Evolutionary conservation across 1,284 basidiomycete genomes (phyloP).

Genomic region (Microbotryum silenes-acaulis): DNA sequence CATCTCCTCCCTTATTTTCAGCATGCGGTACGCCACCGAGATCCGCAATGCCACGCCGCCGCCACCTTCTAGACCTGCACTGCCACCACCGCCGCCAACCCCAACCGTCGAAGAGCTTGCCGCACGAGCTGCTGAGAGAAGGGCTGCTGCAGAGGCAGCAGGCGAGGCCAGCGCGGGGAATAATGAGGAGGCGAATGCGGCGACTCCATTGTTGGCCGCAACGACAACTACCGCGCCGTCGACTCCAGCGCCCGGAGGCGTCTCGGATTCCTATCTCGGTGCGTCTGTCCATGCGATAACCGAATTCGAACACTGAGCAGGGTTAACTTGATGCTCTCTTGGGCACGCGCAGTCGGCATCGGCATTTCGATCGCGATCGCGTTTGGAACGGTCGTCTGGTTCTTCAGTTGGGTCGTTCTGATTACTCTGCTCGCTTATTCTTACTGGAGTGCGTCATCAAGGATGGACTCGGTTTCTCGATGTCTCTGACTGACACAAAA

Average conservation of each 20-base stretch:
- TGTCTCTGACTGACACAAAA: background rate
- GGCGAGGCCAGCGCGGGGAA: background rate
- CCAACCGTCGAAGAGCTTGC: slow-evolving; percentile 8
- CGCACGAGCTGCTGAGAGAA: slow-evolving; percentile 1
- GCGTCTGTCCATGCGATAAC: background rate
- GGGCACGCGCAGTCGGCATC: background rate
- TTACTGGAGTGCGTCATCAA: slow-evolving; percentile 33
- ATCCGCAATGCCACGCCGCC: slow-evolving; percentile 31
- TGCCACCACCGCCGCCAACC: slow-evolving; percentile 5
- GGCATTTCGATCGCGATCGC: slow-evolving; percentile 5
- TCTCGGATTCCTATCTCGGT: slow-evolving; percentile 2
- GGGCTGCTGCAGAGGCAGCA: background rate
- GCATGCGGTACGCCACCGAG: slow-evolving; percentile 34
- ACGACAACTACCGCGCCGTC: no score
- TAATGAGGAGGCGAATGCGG: background rate
- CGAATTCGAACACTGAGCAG: background rate
- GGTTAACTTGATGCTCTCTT: no score
- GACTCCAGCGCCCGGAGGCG: background rate
- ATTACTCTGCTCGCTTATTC: slow-evolving; percentile 31
- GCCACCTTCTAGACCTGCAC: background rate
- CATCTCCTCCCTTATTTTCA: slow-evolving; percentile 35
- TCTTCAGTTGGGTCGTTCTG: slow-evolving; percentile 31
- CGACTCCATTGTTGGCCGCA: no score
- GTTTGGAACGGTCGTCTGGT: slow-evolving; percentile 17
- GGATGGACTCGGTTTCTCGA: no score